A percentile compares a stretch with the other conserved stretches of the same genome.
These are phyloP conservation scores for Eustoma russellianum DNA, from an alignment of 257 asterid species.

Conservation along the genomic window DNA sequence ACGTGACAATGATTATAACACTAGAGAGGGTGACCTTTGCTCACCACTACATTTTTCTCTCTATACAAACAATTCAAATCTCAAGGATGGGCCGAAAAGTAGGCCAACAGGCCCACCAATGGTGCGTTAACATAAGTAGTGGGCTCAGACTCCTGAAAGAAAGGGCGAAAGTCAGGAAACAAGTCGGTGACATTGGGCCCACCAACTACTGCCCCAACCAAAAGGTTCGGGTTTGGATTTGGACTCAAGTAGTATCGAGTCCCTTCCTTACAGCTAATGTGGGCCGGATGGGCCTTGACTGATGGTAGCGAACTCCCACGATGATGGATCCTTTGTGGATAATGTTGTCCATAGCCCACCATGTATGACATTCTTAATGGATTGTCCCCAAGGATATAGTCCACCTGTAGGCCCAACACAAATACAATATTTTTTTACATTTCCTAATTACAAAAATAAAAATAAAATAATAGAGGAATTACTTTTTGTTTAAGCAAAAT, in stretches of 20 bases:
- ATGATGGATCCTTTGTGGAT: constrained; percentile 73
- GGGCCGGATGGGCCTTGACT: constrained; percentile 42
- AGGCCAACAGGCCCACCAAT: constrained; percentile 64
- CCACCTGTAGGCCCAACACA: constrained; percentile 41
- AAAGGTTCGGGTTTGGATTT: constrained; percentile 55
- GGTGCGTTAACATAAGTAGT: constrained; percentile 82
- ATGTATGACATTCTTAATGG: constrained; percentile 81
- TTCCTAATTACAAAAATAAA: too few species aligned
- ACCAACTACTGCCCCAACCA: constrained; percentile 76
- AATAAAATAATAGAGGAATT: too few species aligned
- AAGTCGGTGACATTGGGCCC: constrained; percentile 61
- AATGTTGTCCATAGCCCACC: constrained; percentile 75
- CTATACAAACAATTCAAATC: not conserved
- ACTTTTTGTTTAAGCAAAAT: too few species aligned
- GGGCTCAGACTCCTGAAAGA: constrained; percentile 76
- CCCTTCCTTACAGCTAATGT: constrained; percentile 56
- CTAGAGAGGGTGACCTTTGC: constrained; percentile 63
- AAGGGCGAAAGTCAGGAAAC: constrained; percentile 70
- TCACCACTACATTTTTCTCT: constrained; percentile 63
- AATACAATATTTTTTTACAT: too few species aligned
- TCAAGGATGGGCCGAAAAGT: constrained; percentile 60
- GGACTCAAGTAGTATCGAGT: constrained; percentile 48
- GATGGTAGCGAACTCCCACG: constrained; percentile 72
- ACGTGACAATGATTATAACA: too few species aligned
- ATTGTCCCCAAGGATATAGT: constrained; percentile 80